A percentile compares a stretch with the other conserved stretches of the same genome.
phyloP scores from a whole-genome alignment of 164 flowering plant species.

The Tetracentron sinense region DNA sequence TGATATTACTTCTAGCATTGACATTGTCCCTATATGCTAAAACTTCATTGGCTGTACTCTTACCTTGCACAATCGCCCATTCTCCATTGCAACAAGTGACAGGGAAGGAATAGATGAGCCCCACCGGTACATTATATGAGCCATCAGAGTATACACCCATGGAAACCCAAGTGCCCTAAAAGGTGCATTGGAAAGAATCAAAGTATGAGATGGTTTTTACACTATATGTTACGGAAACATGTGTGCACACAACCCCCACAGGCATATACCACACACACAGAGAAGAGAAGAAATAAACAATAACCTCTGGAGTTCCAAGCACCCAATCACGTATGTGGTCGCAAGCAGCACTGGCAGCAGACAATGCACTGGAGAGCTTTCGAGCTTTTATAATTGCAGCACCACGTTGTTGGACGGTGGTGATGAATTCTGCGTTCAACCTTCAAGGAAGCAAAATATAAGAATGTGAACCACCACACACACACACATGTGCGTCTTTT shows the following conservation, averaged over 20 bases:
- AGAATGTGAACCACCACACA: too few relatives aligned
- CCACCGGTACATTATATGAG: slow-evolving; percentile 90
- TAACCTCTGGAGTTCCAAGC: slow-evolving; percentile 56
- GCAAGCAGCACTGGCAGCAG: slow-evolving; percentile 99
- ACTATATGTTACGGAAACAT: background rate
- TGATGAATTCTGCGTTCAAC: slow-evolving; percentile 85
- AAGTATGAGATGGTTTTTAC: background rate
- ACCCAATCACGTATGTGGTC: slow-evolving; percentile 82
- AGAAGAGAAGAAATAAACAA: background rate
- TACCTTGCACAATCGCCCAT: slow-evolving; percentile 44
- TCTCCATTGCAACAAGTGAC: slow-evolving; percentile 86
- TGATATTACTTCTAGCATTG: background rate
- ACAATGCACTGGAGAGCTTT: slow-evolving; percentile 96
- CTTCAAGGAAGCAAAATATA: slow-evolving; percentile 27
- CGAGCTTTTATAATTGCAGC: slow-evolving; percentile 98
- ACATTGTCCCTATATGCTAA: background rate
- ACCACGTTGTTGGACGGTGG: slow-evolving; percentile 96
- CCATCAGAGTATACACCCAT: slow-evolving; percentile 99
- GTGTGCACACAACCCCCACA: too few relatives aligned
- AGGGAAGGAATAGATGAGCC: slow-evolving; percentile 96
- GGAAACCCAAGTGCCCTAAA: slow-evolving; percentile 94
- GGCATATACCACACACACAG: too few relatives aligned
- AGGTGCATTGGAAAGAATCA: background rate
- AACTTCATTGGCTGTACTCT: background rate
- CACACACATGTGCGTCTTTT: background rate